Base-by-base conservation (phyloP, 2,329 filamentous ascomycete genomes). In the Metarhizium rileyi region DNA sequence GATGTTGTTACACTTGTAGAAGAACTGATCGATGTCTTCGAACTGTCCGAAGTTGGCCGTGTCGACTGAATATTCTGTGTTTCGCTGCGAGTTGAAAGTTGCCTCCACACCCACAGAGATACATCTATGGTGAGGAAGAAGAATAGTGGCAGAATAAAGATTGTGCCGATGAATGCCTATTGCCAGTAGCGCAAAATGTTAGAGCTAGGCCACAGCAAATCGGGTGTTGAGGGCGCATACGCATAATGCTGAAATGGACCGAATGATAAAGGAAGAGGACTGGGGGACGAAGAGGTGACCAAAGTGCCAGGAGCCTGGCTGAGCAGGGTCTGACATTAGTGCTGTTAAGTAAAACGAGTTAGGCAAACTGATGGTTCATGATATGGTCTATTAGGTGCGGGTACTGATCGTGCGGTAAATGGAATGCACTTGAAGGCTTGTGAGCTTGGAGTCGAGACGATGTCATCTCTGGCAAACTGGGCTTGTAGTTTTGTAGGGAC, bases 41-140 rank as follows among this genome's bases (percentile, higher is more conserved):
- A 20, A 27, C 46, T 30, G 14, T 30, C n/a, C 5, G 33, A 18
- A 16, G 10, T 25, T 40, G 14, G 23, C 30, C 12, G 5, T 41
- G 40, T 5, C 20, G 44, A n/a, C 4, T 49, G 33, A n/a, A 20
- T 16, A n/a, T n/a, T 36, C 43, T 45, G 22, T 46, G 45, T 22
- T 33, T 47, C 48, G 46, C 50, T 56, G 49, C 27, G 50, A 49
- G 22, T 59, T 50, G 56, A 61, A 50, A 59, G 59, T 9, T 72
- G 65, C 55, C 77, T 70, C 70, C 73, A 80, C 38, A 75, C 53
- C 75, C 76, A 80, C 27, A 80, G 66, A 25, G 64, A 59, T 45
- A 80, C 59, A 57, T 81, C 77, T 55, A 77, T 70, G 27, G 69
- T 52, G 50, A 80, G 66, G 27, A 79, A 61, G n/a, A 68, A 59